These are phyloP conservation scores for Fusarium cyanostomum DNA, from an alignment of 2,329 filamentous ascomycete genomes.

Conservation along the genomic window DNA sequence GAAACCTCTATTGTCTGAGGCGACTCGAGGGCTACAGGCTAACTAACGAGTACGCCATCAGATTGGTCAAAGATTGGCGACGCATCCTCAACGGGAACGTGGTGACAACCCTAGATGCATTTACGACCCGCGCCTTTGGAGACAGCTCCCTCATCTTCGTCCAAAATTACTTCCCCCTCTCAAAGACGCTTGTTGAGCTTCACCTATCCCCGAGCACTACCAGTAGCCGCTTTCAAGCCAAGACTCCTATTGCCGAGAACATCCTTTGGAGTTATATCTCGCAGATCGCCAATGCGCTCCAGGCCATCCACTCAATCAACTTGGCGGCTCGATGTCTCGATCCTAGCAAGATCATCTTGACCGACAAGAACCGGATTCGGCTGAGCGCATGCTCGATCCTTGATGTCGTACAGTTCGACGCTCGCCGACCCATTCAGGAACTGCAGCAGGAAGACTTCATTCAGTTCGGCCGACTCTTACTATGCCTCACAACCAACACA, in stretches of 20 bases:
- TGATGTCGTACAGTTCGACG: conserved; percentile 87
- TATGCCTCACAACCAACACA: conserved; percentile 82
- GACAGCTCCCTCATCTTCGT: conserved; percentile 96
- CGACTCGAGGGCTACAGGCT: conserved; percentile 89
- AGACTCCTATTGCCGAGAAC: conserved; percentile 70
- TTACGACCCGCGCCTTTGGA: conserved; percentile 91
- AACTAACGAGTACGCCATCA: conserved; percentile 88
- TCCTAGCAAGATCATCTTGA: conserved; percentile 87
- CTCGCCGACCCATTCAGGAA: conserved; percentile 72
- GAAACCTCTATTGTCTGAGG: conserved; percentile 85
- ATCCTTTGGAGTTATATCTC: conserved; percentile 92
- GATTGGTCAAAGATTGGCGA: conserved; percentile 89
- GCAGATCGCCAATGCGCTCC: conserved; percentile 88
- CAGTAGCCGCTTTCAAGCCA: conserved; percentile 57
- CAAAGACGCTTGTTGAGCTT: conserved; percentile 87
- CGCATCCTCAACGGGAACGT: conserved; percentile 82
- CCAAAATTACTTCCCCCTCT: conserved; percentile 90
- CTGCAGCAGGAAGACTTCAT: conserved; percentile 88
- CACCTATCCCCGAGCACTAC: conserved; percentile 65
- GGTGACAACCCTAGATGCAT: conserved; percentile 89
- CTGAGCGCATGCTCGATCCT: conserved; percentile 88
- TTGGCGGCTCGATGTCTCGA: conserved; percentile 89
- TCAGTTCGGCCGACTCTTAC: conserved; percentile 83
- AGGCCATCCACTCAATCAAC: conserved; percentile 81
- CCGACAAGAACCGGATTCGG: conserved; percentile 88